Evolutionary conservation across 1,284 basidiomycete genomes (phyloP), one percentile per base, ranked within the genome.

Genomic region (Sparassis latifolia): DNA sequence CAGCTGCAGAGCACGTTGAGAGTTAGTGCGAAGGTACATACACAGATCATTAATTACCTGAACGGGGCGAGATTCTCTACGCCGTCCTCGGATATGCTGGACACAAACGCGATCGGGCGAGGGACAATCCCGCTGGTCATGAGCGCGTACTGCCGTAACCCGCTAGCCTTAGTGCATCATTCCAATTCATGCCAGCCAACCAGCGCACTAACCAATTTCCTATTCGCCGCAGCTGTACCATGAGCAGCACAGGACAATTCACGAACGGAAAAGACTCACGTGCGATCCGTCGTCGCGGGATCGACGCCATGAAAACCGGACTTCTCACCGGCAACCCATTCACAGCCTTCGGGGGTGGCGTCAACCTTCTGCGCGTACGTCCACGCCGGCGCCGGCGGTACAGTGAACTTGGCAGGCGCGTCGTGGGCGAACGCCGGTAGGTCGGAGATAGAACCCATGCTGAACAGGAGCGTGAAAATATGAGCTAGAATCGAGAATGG

Each of bases 71-170:
- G 76, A 65, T 90, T 91, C 43, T 75, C 71, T 1, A 72, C 65
- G 1, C 85, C 85, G 44, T 76, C 66, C 2, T 63, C 58, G 10
- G 78, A 77, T 20, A 86, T 52, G 9, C 83, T 80, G 3, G 86
- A 89, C 12, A 89, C 78, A 54, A 91, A 80, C 0, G 83, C 87
- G 52, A 89, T 79, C 2, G 89, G 88, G 40, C 89, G 76, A 10
- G 87, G 88, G 35, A 82, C 68, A 50, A 89, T 78, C 1, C 78
- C 79, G 40, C 82, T 83, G 31, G 82, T 86, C 69, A 89, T 69
- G 54, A 90, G 62, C 48, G 45, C 30, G 44, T 65, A 66, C 65
- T 64, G 38, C 3, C 31, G 10, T 2, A n/a, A 32, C 27, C 37
- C 38, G 28, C 41, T 43, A 58, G 20, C 20, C 20, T 20, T 20